Conservation (phyloP, 2,329 filamentous ascomycete species). For the Coleophoma eucalyptorum region DNA sequence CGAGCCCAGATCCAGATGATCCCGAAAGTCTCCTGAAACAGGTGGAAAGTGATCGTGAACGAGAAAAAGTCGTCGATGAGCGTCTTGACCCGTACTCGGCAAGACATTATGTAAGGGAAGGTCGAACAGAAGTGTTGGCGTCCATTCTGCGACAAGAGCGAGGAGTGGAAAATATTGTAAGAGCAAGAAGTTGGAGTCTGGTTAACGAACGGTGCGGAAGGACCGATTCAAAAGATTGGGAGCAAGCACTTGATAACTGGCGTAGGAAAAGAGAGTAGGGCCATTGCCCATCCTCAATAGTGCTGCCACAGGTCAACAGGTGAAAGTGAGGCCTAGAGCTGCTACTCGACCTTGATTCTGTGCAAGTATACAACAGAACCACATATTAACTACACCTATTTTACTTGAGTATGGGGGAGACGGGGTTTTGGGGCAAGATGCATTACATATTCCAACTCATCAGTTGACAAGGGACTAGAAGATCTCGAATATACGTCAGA, state of each 20-base stretch:
- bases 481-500: too few species aligned
- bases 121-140: slow-evolving; percentile 76
- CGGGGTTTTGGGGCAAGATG: too few species aligned
- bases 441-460: too few species aligned
- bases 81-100: slow-evolving; percentile 87
- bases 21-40: slow-evolving; percentile 70
- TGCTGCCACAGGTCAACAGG: neutral
- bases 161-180: slow-evolving; percentile 73
- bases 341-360: too few species aligned
- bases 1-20: slow-evolving; percentile 81
- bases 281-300: neutral
- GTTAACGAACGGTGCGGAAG: slow-evolving; percentile 69
- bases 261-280: slow-evolving; percentile 27
- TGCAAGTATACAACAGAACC: too few species aligned
- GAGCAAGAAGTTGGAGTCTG: slow-evolving; percentile 76
- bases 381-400: too few species aligned
- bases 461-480: too few species aligned
- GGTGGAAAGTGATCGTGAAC: slow-evolving; percentile 64
- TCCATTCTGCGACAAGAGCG: slow-evolving; percentile 70
- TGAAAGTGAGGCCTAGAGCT: too few species aligned
- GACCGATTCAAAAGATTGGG: slow-evolving; percentile 54
- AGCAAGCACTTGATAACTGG: slow-evolving; percentile 64
- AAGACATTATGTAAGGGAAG: slow-evolving; percentile 75
- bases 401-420: too few species aligned
- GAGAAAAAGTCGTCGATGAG: slow-evolving; percentile 78